Percentiles rank a stretch among this genome's conserved stretches.
These are phyloP conservation scores for Beauveria brongniartii DNA, from an alignment of 2,329 filamentous ascomycete species.

Conservation along the genomic window DNA sequence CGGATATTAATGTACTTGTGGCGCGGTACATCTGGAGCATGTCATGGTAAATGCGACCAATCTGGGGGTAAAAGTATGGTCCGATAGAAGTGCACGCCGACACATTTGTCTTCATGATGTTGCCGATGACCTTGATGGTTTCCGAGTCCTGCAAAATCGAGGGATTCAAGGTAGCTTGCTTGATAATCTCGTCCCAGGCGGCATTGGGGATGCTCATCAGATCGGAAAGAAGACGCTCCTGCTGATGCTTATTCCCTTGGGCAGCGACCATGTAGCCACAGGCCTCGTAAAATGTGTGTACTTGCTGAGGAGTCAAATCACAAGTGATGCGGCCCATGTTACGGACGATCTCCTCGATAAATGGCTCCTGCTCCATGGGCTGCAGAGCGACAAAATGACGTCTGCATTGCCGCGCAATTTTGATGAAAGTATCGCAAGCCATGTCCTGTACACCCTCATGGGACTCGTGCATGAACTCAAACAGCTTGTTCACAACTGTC, in stretches of 20 bases:
- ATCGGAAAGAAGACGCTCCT: constrained; percentile 84
- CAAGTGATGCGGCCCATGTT: constrained; percentile 94
- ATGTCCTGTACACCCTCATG: constrained; percentile 99
- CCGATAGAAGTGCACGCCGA: constrained; percentile 97
- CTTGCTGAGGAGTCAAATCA: constrained; percentile 90
- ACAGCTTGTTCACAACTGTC: constrained; percentile 98
- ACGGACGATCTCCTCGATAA: constrained; percentile 96
- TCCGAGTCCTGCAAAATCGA: constrained; percentile 83
- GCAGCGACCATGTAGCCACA: constrained; percentile 99
- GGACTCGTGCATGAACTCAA: constrained; percentile 99
- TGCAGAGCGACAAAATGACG: constrained; percentile 95
- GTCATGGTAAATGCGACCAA: constrained; percentile 93
- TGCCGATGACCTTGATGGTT: constrained; percentile 96
- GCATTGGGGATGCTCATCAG: constrained; percentile 89
- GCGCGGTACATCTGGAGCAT: constrained; percentile 99
- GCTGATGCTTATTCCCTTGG: constrained; percentile 88
- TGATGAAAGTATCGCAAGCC: constrained; percentile 99
- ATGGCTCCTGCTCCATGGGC: constrained; percentile 87
- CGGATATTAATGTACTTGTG: constrained; percentile 92
- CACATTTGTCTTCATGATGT: constrained; percentile 99
- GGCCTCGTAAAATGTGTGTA: constrained; percentile 98
- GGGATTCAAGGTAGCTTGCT: constrained; percentile 75
- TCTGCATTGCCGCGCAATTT: constrained; percentile 97
- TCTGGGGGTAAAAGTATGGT: constrained; percentile 95
- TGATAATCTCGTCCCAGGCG: constrained; percentile 94